Conservation (phyloP, 305 asterid species). For the Petunia hybrid region DNA sequence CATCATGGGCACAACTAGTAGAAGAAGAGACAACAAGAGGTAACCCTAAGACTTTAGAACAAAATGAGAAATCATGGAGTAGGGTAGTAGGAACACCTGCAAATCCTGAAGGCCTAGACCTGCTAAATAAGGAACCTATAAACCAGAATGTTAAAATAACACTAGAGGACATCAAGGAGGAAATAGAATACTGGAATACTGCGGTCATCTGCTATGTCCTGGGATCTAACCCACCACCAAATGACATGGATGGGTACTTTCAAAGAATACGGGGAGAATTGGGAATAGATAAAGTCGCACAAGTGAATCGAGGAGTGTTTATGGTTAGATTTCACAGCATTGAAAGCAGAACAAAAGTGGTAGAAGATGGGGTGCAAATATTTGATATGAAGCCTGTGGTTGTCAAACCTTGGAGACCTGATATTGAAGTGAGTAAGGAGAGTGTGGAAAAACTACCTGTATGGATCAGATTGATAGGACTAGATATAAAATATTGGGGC, state of each 20-base stretch:
- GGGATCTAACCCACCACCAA: neutral
- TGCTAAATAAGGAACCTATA: too few species aligned
- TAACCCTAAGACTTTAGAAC: too few species aligned
- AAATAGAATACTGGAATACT: neutral
- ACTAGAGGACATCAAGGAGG: neutral
- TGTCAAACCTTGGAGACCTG: neutral
- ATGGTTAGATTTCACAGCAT: neutral
- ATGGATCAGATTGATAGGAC: neutral
- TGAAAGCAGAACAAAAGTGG: neutral
- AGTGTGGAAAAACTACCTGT: neutral
- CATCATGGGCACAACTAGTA: too few species aligned
- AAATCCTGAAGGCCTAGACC: too few species aligned
- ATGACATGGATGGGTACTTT: neutral
- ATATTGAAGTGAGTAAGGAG: neutral
- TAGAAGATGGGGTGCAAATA: neutral
- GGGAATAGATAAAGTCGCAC: neutral
- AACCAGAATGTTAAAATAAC: neutral
- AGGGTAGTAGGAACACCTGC: too few species aligned
- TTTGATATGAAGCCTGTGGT: neutral
- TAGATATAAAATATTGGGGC: neutral
- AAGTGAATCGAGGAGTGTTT: neutral
- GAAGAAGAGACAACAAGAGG: too few species aligned
- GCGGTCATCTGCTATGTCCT: neutral
- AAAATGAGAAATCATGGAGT: too few species aligned
- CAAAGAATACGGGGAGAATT: neutral